phyloP scores from a whole-genome alignment of 345 rosid species.

The Sonneratia alba region DNA sequence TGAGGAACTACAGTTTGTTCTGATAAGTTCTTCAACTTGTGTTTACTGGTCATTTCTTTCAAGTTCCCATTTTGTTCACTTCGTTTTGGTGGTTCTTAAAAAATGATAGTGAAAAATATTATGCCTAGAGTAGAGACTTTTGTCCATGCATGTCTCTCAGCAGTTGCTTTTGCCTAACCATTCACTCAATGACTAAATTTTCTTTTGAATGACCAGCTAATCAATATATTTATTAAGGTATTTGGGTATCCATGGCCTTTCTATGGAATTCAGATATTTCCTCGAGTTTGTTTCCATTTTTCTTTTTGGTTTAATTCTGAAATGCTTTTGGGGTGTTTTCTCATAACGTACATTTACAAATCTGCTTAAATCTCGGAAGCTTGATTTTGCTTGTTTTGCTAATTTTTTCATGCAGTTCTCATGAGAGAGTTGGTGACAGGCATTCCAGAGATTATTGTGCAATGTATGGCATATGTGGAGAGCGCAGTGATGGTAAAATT shows the following conservation, averaged over 20 bases:
- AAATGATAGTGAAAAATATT: too few species aligned
- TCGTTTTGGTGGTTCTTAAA: too few species aligned
- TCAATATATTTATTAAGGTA: background rate
- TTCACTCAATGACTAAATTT: too few species aligned
- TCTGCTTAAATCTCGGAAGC: background rate
- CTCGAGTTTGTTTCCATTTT: too few species aligned
- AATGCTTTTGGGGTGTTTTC: background rate
- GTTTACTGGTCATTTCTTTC: too few species aligned
- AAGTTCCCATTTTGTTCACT: too few species aligned
- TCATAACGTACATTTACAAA: background rate
- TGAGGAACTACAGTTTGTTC: too few species aligned
- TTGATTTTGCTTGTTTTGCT: background rate
- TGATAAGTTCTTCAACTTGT: too few species aligned
- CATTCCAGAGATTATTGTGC: conserved; percentile 82
- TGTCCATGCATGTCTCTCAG: too few species aligned
- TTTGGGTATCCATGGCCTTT: background rate
- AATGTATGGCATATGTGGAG: conserved; percentile 93
- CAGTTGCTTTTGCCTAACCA: too few species aligned
- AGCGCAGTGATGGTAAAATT: conserved; percentile 76
- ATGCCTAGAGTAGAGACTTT: too few species aligned
- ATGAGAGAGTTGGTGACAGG: conserved; percentile 27
- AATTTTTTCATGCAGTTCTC: conserved; percentile 15
- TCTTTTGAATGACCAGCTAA: too few species aligned
- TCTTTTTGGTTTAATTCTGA: background rate
- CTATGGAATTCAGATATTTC: background rate